Percentiles rank a stretch among this genome's conserved stretches.
phyloP scores from a whole-genome alignment of 1,139 yeast genomes.

The Suhomyces panamericanus region DNA sequence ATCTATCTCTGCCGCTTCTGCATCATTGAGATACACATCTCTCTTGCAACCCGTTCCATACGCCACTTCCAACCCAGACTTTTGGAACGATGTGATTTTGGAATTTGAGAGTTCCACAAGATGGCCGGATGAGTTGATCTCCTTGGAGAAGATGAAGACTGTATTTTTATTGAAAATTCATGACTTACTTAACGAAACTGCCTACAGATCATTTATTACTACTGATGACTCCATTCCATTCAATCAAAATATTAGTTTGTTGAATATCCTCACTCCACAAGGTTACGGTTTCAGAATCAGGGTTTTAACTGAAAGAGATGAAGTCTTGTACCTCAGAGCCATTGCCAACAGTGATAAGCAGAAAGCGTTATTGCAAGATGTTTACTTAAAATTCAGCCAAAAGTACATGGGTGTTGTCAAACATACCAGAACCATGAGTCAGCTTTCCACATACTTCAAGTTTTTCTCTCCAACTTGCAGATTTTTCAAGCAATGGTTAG shows the following conservation, averaged over 20 bases:
- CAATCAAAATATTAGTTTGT: slow-evolving; percentile 55
- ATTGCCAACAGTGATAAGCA: slow-evolving; percentile 60
- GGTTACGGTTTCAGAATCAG: slow-evolving; percentile 82
- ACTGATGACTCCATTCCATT: slow-evolving; percentile 70
- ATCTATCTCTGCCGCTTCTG: slow-evolving; percentile 68
- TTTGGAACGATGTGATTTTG: slow-evolving; percentile 74
- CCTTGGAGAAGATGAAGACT: slow-evolving; percentile 85
- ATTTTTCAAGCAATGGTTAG: slow-evolving; percentile 85
- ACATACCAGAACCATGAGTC: slow-evolving; percentile 76
- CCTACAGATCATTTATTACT: slow-evolving; percentile 57
- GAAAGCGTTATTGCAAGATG: slow-evolving; percentile 58
- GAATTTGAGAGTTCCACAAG: slow-evolving; percentile 88
- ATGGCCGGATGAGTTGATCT: slow-evolving; percentile 92
- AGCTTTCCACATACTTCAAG: slow-evolving; percentile 71
- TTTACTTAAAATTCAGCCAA: slow-evolving; percentile 65
- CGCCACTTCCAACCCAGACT: slow-evolving; percentile 74
- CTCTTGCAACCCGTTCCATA: slow-evolving; percentile 79
- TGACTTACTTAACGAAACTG: slow-evolving; percentile 54
- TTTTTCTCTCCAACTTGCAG: slow-evolving; percentile 80
- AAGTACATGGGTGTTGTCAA: slow-evolving; percentile 69
- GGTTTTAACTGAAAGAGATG: slow-evolving; percentile 81
- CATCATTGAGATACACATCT: slow-evolving; percentile 74
- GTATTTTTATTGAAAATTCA: slow-evolving; percentile 80
- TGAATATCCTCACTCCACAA: slow-evolving; percentile 76
- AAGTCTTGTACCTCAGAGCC: slow-evolving; percentile 67